These are phyloP conservation scores for Dalbergia cultrata DNA, from an alignment of 306 rosid genomes.

Conservation along the genomic window DNA sequence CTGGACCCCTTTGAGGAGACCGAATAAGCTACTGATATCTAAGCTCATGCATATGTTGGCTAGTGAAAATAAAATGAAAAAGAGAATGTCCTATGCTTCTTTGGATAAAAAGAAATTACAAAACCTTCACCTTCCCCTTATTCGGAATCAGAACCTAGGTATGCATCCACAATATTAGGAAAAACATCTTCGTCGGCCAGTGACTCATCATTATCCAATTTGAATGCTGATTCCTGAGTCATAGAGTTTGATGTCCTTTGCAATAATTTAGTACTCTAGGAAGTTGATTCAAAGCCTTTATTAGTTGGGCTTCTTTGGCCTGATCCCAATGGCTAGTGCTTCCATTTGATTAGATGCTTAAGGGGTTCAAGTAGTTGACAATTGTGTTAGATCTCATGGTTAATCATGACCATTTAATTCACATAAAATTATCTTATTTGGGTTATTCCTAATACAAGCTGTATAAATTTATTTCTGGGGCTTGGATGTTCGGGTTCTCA, in stretches of 20 bases:
- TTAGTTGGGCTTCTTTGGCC: slow-evolving; percentile 32
- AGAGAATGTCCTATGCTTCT: slow-evolving; percentile 16
- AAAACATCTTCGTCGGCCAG: slow-evolving; percentile 57
- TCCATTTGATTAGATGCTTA: neutral
- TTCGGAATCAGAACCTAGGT: slow-evolving; percentile 70
- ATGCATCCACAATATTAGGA: slow-evolving; percentile 78
- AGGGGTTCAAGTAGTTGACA: no score
- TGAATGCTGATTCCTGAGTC: slow-evolving; percentile 33
- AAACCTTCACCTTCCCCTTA: slow-evolving; percentile 17
- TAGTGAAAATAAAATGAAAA: neutral
- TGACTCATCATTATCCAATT: slow-evolving; percentile 39
- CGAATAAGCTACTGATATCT: no score
- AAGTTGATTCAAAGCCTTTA: slow-evolving; percentile 29
- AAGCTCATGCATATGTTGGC: no score
- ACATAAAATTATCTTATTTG: no score
- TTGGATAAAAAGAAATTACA: neutral
- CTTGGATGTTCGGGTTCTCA: no score
- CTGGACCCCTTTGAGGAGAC: no score
- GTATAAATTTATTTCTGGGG: no score
- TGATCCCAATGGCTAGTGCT: slow-evolving; percentile 32
- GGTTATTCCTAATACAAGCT: no score
- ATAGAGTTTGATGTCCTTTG: slow-evolving; percentile 42
- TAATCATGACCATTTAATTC: no score
- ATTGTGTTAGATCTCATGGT: no score
- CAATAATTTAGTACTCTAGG: slow-evolving; percentile 25